Evolutionary conservation across 2,329 filamentous ascomycete genomes (phyloP), one percentile per base, ranked within the genome.

Genomic region (Penicillium rolfsii): DNA sequence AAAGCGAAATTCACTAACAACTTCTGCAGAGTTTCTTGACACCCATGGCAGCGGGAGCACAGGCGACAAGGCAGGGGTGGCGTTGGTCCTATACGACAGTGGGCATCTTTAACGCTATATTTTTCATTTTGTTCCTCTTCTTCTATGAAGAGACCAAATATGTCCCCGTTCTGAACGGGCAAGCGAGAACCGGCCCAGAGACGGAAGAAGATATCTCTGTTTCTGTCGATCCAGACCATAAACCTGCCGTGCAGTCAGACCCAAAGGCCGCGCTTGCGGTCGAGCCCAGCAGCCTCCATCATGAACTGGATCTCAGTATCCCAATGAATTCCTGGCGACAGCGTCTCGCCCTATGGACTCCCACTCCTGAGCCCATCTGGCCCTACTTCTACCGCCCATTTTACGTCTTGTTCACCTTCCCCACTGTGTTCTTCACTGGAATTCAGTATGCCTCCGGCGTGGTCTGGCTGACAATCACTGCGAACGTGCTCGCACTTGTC

Each of bases 371-470:
- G 6, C 45, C 73, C 1, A 68, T 75, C 28, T 73, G 67, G 72
- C 68, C 68, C 19, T 70, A 74, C 33, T 72, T 68, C 48, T 73
- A 72, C 38, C 71, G 73, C 12, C 74, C 74, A 0, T 71, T 76
- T 53, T 55, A 67, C 14, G 67, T 74, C 1, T 63, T 79, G 14
- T 36, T 58, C 3, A 60, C 65, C 24, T 78, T 81, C 11, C 79
- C 79, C 0, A 76, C 78, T 0, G 74, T 81, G 9, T 52, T 77
- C 26, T 80, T 77, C 54, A 76, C 75, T 0, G 76, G 71, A 0
- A 26, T 81, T 0, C 76, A 80, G 49, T 80, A 79, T 46, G 78
- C 77, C 3, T 72, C 71, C 0, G 67, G 76, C 0, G 71, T 80
- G 2, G 73, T 70, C n/a, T 76, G 74, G 73, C 66, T 79, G 1